Evolutionary conservation across 2,329 filamentous ascomycete genomes (phyloP), one percentile per base, ranked within the genome.

Genomic region (Aspergillus ustus): DNA sequence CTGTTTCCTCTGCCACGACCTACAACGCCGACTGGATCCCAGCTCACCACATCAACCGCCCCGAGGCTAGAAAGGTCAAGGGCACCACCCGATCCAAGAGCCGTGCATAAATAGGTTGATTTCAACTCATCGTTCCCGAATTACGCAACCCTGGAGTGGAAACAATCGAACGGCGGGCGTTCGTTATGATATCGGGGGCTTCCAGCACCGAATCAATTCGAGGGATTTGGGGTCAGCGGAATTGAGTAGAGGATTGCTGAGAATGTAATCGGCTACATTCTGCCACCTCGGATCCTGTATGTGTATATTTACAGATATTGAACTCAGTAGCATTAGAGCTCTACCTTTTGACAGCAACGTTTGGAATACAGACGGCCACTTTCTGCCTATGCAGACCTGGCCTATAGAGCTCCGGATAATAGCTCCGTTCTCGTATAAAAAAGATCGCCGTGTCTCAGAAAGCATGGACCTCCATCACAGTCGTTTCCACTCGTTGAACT

Each of bases 21-120:
- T 96, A 93, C 79, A 93, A 97, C 72, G 90, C 94, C 83, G 92
- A 89, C 83, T 97, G 94, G 93, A 97, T 97, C 71, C 93, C 93
- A 31, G 87, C 89, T 65, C 88, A 91, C 77, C 93, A 98, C 80
- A 87, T 97, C 78, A 91, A 94, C 83, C 89, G 91, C 70, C 93
- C 94, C 43, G 84, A 90, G 69, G 90, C 87, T 51, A 83, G 83
- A 70, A 83, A 87, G 69, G 83, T 89, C 59, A 85, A 86, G 73
- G 83, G 83, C 63, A 76, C 76, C 61, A 67, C 77, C 52, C 73
- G 73, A 52, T 72, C 75, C 58, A 77, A 77, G 73, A 72, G 60
- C 66, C 75, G 75, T 63, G 67, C 70, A 43, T 77, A 74, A 67
- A 67, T 46, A 15, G 48, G 15, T 52, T n/a, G 20, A 13, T 25